Base-by-base conservation (phyloP, 768 basidiomycete species). In the Omphalotus guepiniiformis region DNA sequence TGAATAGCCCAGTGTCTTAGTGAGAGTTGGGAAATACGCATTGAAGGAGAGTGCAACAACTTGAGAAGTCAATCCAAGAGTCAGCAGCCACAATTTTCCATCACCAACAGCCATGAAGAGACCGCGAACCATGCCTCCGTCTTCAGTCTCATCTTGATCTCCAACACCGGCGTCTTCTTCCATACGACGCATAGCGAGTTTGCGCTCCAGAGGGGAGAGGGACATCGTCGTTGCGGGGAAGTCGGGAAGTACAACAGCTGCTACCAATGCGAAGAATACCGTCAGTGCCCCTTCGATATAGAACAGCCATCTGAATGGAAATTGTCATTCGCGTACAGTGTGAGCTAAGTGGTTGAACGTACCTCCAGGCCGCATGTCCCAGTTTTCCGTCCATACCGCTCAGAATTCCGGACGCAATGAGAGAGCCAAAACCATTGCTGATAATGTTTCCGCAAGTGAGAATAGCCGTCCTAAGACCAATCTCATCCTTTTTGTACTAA, bases 11-110 rank as follows among this genome's bases (percentile, higher is more conserved):
- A 93, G 69, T 8, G 89, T 92, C 16, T 73, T 76, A 23, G 76
- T 78, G 35, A 93, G 64, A 0, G 89, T 87, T 5, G 85, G 87
- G 67, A 91, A 90, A 63, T 81, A 89, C 5, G 81, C 83, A 60
- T 87, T 85, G 72, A 91, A 91, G 3, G 80, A 83, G 21, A 88
- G 56, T 9, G 83, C 79, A 32, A 85, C 63, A 29, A 79, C 75
- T 65, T 80, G 72, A 54, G 73, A 73, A 15, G 78, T 77, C 44
- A 88, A 61, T 2, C 82, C 73, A 22, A 88, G 46, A 16, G 84
- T 73, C 36, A 93, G 71, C 77, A 78, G 86, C 85, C 88, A 93
- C 29, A 93, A 85, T 61, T 84, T 87, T 84, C 83, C 81, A 58
- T 93, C 91, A 16, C 70, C 70, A 47, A 91, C 42, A 0, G 91